Conservation (phyloP, 2,329 filamentous ascomycete species). For the Trichoderma koningii region DNA sequence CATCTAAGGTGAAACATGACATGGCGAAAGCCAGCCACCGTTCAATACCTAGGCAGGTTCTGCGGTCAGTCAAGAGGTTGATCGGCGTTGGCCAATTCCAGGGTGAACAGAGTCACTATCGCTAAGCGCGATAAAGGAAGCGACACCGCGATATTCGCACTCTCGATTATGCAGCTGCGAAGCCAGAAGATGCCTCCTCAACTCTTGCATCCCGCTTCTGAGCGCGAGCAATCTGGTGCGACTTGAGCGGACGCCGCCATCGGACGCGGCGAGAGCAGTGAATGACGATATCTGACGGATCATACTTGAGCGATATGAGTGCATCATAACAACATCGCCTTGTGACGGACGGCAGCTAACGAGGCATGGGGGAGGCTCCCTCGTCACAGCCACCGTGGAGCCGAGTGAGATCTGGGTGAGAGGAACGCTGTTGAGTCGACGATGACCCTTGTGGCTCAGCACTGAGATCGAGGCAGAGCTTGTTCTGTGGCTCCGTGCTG, state of each 20-base stretch:
- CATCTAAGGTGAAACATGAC: conserved; percentile 6
- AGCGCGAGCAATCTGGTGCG: not conserved
- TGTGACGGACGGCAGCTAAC: conserved; percentile 14
- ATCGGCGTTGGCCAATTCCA: not conserved
- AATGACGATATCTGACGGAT: conserved; percentile 19
- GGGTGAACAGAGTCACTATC: no score
- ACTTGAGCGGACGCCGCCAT: not conserved
- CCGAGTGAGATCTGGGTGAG: conserved; percentile 10
- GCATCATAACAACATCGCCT: conserved; percentile 10
- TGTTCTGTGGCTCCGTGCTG: conserved; percentile 12
- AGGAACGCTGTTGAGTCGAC: not conserved
- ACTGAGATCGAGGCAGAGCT: not conserved
- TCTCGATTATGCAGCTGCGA: not conserved
- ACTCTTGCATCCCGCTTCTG: not conserved
- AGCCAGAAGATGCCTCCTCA: not conserved
- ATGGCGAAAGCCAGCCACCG: not conserved
- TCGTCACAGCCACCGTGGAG: conserved; percentile 7
- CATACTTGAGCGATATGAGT: not conserved
- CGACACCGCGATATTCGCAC: not conserved
- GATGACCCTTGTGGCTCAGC: conserved; percentile 23
- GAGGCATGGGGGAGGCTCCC: conserved; percentile 13
- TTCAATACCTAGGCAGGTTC: not conserved
- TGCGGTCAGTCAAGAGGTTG: not conserved
- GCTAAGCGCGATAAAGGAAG: not conserved
- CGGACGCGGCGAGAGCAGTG: not conserved